Conservation (phyloP, 148 eudicot genomes). For the Gaultheria prostrata region DNA sequence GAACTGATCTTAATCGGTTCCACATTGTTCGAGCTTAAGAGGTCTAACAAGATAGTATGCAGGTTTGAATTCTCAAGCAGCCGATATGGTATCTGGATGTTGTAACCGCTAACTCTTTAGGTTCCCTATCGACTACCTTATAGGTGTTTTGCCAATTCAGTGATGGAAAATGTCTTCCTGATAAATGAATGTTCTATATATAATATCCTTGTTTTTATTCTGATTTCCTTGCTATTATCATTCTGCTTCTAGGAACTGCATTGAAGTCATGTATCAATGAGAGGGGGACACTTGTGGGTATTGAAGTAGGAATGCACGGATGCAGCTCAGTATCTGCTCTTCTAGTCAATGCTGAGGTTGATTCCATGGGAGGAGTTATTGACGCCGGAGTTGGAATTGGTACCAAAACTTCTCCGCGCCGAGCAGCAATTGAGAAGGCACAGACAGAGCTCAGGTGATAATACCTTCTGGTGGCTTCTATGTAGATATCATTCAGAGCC, state of each 20-base stretch:
- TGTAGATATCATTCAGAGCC: neutral
- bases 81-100: neutral
- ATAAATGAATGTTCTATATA: neutral
- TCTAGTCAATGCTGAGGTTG: constrained; percentile 92
- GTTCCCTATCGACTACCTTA: neutral
- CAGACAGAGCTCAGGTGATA: constrained; percentile 89
- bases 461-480: constrained; percentile 1
- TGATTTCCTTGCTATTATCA: constrained; percentile 4
- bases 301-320: constrained; percentile 73
- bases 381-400: constrained; percentile 79
- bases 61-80: constrained; percentile 9
- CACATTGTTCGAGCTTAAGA: neutral
- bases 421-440: constrained; percentile 80
- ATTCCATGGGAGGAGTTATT: constrained; percentile 99
- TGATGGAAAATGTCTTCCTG: neutral
- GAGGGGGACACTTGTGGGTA: constrained; percentile 42
- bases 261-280: constrained; percentile 37
- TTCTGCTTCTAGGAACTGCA: constrained; percentile 21
- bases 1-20: neutral
- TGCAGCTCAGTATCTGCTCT: constrained; percentile 56
- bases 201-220: neutral
- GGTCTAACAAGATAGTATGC: neutral
- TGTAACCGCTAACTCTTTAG: neutral
- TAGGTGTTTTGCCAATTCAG: neutral
- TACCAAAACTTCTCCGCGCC: constrained; percentile 67